phyloP scores from a whole-genome alignment of 345 rosid species.

The Lepidium africanum region DNA sequence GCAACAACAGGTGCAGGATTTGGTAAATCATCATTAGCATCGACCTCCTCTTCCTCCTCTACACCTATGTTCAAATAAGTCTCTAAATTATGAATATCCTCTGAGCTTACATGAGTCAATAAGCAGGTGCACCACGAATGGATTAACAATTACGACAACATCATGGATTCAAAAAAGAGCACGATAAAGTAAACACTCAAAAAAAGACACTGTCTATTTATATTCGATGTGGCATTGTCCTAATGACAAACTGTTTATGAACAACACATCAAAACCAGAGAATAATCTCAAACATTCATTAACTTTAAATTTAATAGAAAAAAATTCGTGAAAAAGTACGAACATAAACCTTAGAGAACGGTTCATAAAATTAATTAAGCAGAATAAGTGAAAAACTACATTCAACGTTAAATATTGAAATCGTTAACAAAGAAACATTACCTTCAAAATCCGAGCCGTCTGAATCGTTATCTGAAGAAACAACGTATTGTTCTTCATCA shows the following conservation, averaged over 20 bases:
- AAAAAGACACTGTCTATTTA: not conserved
- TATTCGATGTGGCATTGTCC: not conserved
- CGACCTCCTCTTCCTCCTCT: not conserved
- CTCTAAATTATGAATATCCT: not conserved
- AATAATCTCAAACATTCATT: not conserved
- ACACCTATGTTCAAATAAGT: slow-evolving; percentile 6
- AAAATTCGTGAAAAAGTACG: not conserved
- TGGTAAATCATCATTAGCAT: not conserved
- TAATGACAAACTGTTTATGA: not conserved
- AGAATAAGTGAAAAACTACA: not conserved
- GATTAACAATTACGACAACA: not conserved
- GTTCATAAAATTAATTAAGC: not conserved
- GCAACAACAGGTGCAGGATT: not conserved
- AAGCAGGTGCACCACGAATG: not conserved
- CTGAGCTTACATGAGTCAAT: not conserved
- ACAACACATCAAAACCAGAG: not conserved
- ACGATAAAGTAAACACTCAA: not conserved
- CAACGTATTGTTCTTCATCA: not conserved
- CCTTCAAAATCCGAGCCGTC: slow-evolving; percentile 6
- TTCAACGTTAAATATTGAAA: not conserved
- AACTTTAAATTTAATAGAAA: not conserved
- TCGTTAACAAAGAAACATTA: not conserved
- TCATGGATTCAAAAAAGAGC: not conserved
- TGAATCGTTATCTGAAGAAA: not conserved
- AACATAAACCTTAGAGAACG: not conserved